phyloP scores from a whole-genome alignment of 2,329 filamentous ascomycete species.

The Orbilia oligospora region DNA sequence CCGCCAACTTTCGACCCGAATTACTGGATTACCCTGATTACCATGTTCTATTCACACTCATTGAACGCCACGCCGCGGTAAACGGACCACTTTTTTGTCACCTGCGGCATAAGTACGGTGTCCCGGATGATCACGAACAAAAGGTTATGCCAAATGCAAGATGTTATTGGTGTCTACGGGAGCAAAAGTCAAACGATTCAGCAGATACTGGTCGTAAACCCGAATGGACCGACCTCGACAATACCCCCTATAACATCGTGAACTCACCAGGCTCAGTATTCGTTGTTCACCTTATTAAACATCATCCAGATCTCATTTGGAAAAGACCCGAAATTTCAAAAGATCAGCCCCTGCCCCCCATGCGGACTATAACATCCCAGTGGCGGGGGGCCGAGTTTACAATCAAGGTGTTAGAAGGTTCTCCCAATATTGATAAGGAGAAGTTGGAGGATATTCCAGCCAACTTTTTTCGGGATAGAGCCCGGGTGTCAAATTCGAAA shows the following conservation, averaged over 20 bases:
- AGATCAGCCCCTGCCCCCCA: background rate
- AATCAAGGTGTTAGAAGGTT: background rate
- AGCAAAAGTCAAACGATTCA: background rate
- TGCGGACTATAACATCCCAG: background rate
- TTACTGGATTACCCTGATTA: background rate
- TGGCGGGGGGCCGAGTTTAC: background rate
- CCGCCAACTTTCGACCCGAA: background rate
- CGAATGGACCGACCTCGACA: background rate
- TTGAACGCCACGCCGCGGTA: background rate
- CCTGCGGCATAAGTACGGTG: background rate
- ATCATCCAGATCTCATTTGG: background rate
- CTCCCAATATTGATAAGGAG: background rate
- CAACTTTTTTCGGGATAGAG: background rate
- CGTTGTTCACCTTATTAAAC: background rate
- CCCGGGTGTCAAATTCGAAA: background rate
- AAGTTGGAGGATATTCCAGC: background rate
- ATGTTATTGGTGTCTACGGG: slow-evolving; percentile 7
- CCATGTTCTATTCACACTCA: background rate
- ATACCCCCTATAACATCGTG: background rate
- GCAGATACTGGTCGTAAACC: background rate
- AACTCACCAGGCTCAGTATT: background rate
- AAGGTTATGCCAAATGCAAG: background rate
- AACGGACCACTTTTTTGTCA: background rate
- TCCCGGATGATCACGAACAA: background rate
- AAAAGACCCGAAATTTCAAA: background rate